phyloP scores from a whole-genome alignment of 768 basidiomycete genomes.

The Ramaria sp. region DNA sequence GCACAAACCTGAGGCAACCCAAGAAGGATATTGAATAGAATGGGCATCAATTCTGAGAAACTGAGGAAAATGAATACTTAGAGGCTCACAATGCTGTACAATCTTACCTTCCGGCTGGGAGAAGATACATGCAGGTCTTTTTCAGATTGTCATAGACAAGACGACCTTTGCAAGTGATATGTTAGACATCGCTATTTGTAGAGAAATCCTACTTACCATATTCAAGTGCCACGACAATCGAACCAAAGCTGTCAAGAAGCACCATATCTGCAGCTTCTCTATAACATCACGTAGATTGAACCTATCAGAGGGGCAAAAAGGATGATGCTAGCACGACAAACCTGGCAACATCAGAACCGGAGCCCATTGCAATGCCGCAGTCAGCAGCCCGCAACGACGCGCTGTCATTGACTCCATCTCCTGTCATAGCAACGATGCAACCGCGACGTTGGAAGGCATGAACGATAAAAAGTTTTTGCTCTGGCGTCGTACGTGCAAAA shows the following conservation, averaged over 20 bases:
- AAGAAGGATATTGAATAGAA: conserved; percentile 36
- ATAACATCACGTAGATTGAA: background rate
- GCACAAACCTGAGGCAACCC: conserved; percentile 24
- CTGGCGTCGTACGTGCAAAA: conserved; percentile 51
- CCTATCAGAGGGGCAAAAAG: conserved; percentile 5
- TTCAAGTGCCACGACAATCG: conserved; percentile 51
- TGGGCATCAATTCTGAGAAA: conserved; percentile 53
- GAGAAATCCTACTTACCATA: conserved; percentile 30
- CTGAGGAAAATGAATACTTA: conserved; percentile 16
- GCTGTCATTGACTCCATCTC: conserved; percentile 56
- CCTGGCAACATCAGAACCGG: conserved; percentile 39
- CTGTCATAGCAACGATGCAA: conserved; percentile 51
- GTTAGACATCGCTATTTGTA: background rate
- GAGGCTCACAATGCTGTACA: conserved; percentile 18
- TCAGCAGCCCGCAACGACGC: conserved; percentile 50
- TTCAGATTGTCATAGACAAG: conserved; percentile 55
- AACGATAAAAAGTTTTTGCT: conserved; percentile 57
- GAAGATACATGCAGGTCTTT: conserved; percentile 40
- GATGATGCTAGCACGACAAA: conserved; percentile 11
- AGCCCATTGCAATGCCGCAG: conserved; percentile 51
- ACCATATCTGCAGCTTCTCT: conserved; percentile 52
- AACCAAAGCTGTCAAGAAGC: conserved; percentile 53
- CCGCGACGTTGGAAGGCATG: conserved; percentile 41
- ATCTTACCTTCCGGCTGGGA: conserved; percentile 38
- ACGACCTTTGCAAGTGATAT: conserved; percentile 22